These are phyloP conservation scores for Pachysandra terminalis DNA, from an alignment of 164 flowering plant genomes.

Conservation along the genomic window DNA sequence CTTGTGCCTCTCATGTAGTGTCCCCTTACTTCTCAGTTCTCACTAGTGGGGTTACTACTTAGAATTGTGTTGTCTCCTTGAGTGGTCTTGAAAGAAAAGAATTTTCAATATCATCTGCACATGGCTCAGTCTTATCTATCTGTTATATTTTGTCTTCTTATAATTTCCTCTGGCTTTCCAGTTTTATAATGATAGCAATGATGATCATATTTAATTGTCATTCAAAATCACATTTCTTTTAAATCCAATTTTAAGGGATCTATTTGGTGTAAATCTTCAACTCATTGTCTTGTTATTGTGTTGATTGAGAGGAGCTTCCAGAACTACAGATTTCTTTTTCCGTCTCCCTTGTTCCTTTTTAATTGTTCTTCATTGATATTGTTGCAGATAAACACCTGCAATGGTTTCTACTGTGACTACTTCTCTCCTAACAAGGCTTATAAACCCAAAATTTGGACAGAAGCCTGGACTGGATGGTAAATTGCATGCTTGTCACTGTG, in stretches of 20 bases:
- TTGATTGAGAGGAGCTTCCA: background rate
- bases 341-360: background rate
- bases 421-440: constrained; percentile 91
- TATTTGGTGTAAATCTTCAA: background rate
- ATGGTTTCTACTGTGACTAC: constrained; percentile 96
- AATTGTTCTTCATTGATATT: constrained; percentile 8
- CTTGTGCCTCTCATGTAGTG: background rate
- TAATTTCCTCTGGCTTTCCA: background rate
- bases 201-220: no score
- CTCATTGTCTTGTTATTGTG: background rate
- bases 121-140: background rate
- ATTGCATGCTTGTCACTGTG: constrained; percentile 3
- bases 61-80: background rate
- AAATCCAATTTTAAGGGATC: background rate
- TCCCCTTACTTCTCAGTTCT: background rate
- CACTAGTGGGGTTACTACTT: background rate
- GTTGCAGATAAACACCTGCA: constrained; percentile 87
- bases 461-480: constrained; percentile 99
- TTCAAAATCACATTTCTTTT: background rate
- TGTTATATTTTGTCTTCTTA: background rate
- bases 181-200: no score
- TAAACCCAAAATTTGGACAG: constrained; percentile 99
- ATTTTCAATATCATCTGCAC: constrained; percentile 1
- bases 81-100: background rate
- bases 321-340: background rate